These are phyloP conservation scores for Sporothrix schenckii DNA, from an alignment of 2,329 filamentous ascomycete species.

Conservation along the genomic window DNA sequence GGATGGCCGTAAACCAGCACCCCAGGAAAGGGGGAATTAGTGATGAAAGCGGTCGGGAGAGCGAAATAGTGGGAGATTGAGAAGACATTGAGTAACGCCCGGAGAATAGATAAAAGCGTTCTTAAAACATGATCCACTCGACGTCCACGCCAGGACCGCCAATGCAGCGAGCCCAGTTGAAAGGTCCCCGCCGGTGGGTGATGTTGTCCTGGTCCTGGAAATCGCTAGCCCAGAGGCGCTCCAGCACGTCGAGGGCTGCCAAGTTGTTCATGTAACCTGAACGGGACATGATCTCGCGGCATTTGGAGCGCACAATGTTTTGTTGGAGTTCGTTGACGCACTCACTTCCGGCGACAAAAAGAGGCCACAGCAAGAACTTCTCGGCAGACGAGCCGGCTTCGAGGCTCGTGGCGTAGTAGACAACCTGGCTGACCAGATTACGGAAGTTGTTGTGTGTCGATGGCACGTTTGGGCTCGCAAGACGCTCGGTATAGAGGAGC, in stretches of 20 bases:
- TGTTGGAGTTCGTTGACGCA: conserved; percentile 81
- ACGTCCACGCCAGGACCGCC: conserved; percentile 60
- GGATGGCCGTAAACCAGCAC: neutral
- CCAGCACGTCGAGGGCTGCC: conserved; percentile 79
- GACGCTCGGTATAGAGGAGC: conserved; percentile 84
- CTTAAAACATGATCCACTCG: conserved; percentile 68
- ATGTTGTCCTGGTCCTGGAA: conserved; percentile 46
- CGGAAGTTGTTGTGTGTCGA: conserved; percentile 79
- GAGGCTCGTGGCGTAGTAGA: conserved; percentile 81
- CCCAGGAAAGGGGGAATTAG: neutral
- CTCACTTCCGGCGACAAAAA: conserved; percentile 88
- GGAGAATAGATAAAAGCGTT: neutral
- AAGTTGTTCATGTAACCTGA: conserved; percentile 95
- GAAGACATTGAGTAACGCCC: neutral
- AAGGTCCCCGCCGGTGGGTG: conserved; percentile 52
- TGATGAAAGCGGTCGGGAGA: neutral
- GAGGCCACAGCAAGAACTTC: conserved; percentile 90
- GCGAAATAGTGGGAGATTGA: neutral
- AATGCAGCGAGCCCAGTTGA: conserved; percentile 62
- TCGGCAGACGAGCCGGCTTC: conserved; percentile 72
- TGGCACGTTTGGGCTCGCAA: conserved; percentile 74
- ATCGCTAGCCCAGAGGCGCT: conserved; percentile 75
- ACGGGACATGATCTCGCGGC: conserved; percentile 81
- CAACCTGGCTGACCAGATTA: conserved; percentile 76
- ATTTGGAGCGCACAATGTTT: conserved; percentile 75